A percentile compares a stretch with the other conserved stretches of the same genome.
phyloP scores from a whole-genome alignment of 176 grass and related monocot genomes.

The Melocanna baccifera region DNA sequence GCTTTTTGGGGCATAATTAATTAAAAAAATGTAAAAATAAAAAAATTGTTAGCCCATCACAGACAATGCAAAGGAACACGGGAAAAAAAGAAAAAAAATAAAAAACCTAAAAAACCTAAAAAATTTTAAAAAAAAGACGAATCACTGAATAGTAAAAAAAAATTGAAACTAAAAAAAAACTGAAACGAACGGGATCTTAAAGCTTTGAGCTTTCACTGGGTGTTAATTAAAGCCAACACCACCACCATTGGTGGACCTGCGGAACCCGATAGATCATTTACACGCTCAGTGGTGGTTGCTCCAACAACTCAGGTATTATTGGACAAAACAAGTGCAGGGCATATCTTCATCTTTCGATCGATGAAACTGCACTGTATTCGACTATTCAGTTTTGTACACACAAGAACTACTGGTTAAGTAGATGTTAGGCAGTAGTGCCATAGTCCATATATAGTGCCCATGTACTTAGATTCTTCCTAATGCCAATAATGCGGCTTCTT shows the following conservation, averaged over 20 bases:
- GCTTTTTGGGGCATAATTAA: no score
- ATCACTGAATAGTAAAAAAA: no score
- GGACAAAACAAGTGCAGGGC: neutral
- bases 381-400: neutral
- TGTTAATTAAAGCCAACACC: neutral
- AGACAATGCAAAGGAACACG: no score
- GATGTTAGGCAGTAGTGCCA: neutral
- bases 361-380: neutral
- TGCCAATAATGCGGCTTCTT: neutral
- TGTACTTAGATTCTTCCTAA: constrained; percentile 17
- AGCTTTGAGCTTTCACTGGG: constrained; percentile 1
- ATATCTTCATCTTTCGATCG: neutral
- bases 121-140: no score
- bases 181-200: no score
- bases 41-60: no score
- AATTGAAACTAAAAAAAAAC: no score
- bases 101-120: no score
- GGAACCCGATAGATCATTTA: neutral
- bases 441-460: neutral
- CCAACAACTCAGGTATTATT: constrained; percentile 19
- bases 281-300: neutral
- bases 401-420: neutral
- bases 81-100: no score
- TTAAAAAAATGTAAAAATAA: no score
- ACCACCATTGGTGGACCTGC: neutral